Evolutionary conservation across 2,329 filamentous ascomycete genomes (phyloP).

Genomic region (Colletotrichum cordylinicola): DNA sequence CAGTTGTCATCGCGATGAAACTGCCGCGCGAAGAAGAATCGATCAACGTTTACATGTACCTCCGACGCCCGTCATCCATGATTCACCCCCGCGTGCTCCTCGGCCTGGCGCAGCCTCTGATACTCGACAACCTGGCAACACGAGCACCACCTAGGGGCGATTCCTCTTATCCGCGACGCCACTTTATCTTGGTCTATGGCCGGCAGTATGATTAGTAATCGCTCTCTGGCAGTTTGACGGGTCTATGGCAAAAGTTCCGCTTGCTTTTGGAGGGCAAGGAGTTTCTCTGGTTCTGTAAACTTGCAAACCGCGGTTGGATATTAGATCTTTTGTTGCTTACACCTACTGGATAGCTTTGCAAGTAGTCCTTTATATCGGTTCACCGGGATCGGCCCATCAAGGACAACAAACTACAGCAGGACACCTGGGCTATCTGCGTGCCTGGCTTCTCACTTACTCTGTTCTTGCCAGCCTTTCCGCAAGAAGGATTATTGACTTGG

Average conservation of each 20-base stretch:
- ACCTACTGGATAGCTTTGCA: constrained; percentile 12
- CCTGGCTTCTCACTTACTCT: constrained; percentile 43
- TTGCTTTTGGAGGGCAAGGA: not conserved
- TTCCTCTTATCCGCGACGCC: constrained; percentile 28
- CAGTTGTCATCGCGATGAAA: no score
- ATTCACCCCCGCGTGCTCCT: no score
- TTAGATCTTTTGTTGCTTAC: constrained; percentile 8
- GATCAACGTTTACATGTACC: no score
- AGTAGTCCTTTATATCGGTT: not conserved
- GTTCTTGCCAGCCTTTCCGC: constrained; percentile 31
- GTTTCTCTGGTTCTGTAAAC: not conserved
- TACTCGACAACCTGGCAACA: not conserved
- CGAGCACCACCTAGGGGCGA: constrained; percentile 24
- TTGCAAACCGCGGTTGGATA: not conserved
- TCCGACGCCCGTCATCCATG: no score
- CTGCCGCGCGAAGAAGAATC: no score
- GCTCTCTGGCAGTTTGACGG: constrained; percentile 10
- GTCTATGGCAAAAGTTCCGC: not conserved
- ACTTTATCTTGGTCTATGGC: constrained; percentile 26
- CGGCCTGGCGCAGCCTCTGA: no score
- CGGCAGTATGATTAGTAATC: constrained; percentile 27
- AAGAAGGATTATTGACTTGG: constrained; percentile 38
- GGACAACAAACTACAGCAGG: constrained; percentile 51
- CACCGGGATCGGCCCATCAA: constrained; percentile 21
- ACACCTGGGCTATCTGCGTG: constrained; percentile 43